phyloP scores from a whole-genome alignment of 1,284 basidiomycete species.

The Stereum hirsutum region DNA sequence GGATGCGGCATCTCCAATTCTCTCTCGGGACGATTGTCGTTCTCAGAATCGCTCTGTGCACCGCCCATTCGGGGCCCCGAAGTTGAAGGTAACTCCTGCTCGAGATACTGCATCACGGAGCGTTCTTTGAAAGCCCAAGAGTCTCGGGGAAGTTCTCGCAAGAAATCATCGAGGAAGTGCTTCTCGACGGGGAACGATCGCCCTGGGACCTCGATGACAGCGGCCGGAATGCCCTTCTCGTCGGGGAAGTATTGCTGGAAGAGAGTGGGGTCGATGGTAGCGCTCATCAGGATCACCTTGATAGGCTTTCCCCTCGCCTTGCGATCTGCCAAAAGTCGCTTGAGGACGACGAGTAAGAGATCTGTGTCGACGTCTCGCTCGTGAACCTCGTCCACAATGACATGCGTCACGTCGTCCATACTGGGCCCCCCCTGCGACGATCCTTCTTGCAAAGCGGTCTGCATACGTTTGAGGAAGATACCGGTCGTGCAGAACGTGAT shows the following conservation, averaged over 20 bases:
- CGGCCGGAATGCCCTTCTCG: constrained; percentile 51
- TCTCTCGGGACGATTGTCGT: constrained; percentile 29
- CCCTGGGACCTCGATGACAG: constrained; percentile 84
- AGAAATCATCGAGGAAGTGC: constrained; percentile 77
- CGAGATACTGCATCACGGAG: constrained; percentile 71
- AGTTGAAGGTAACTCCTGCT: constrained; percentile 46
- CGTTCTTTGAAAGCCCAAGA: constrained; percentile 73
- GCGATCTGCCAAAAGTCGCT: constrained; percentile 76
- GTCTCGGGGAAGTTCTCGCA: constrained; percentile 40
- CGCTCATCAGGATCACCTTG: constrained; percentile 93
- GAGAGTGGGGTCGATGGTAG: constrained; percentile 86
- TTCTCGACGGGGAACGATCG: constrained; percentile 86
- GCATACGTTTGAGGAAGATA: constrained; percentile 84
- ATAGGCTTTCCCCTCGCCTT: constrained; percentile 68
- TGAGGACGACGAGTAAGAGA: constrained; percentile 84
- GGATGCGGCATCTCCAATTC: constrained; percentile 82
- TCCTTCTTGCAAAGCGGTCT: constrained; percentile 57
- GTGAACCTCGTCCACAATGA: constrained; percentile 95
- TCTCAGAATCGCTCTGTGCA: constrained; percentile 2
- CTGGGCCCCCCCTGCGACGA: constrained; percentile 25
- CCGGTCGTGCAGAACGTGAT: constrained; percentile 95
- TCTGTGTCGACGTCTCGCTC: constrained; percentile 96
- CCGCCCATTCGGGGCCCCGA: not conserved
- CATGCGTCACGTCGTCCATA: constrained; percentile 83
- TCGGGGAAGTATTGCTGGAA: constrained; percentile 86